Base-by-base conservation (phyloP, 495 filamentous ascomycete genomes). In the Podospora anserina region DNA sequence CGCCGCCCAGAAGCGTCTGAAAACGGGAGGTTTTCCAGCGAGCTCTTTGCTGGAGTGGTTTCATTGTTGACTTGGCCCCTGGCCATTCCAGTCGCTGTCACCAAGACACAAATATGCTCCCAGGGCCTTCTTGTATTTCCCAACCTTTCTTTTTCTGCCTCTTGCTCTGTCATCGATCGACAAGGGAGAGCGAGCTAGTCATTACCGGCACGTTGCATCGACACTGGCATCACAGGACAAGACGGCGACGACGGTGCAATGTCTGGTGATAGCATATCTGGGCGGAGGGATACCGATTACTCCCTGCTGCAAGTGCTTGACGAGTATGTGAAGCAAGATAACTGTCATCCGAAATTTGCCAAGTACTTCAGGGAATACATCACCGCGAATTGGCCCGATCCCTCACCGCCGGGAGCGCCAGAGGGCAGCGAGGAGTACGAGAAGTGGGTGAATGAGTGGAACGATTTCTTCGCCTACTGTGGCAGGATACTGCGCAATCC, bases 21-120 rank as follows among this genome's bases (percentile, higher is more conserved):
- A 63, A 63, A 63, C 61, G 61, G 59, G 61, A 63, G 30, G 28
- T 44, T 49, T 53, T 30, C 15, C 23, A 9, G 4, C 55, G 55
- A 58, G 23, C 18, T 23, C 55, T 58, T 58, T 58, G 55, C 55
- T 58, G n/a, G 55, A 19, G 13, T 23, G n/a, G 18, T 20, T 58
- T 58, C 55, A 58, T 58, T 58, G 55, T 58, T 58, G 23, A 58
- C 55, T 19, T 58, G 23, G n/a, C 55, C 55, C 55, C 23, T 58
- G 55, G n/a, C 55, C 55, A 58, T 26, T 58, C 55, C 55, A 58
- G 55, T 58, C 18, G 6, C n/a, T n/a, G 15, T 49, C 15, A 49
- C 39, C 13, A 49, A 49, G 39, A 18, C 39, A 49, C 39, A 49
- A 49, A 49, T 49, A 49, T 49, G 34, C 39, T 49, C 18, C 39